Base-by-base conservation (phyloP, 1,284 basidiomycete species). In the Earliella scabrosa region DNA sequence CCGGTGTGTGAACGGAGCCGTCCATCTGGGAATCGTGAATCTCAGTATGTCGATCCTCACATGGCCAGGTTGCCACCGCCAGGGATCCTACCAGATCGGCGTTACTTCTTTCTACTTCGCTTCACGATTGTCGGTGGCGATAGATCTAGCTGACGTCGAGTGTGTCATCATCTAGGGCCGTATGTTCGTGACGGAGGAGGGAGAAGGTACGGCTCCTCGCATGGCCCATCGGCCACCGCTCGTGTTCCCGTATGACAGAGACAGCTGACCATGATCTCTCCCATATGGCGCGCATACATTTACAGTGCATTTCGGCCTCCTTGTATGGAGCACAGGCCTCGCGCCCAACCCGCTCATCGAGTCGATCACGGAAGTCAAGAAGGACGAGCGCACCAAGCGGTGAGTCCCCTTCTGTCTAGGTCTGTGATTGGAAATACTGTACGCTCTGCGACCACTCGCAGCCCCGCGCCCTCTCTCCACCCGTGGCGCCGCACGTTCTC, bases 281-380 rank as follows among this genome's bases (percentile, higher is more conserved):
- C 41, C 38, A 0, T 43, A 50, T n/a, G n/a, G n/a, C n/a, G n/a
- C n/a, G n/a, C n/a, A n/a, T n/a, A 11, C 31, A 31, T 40, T 26
- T 18, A 24, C 48, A 90, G 89, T 92, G 24, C 86, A 85, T 13
- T 92, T 88, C 68, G 93, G 93, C 14, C 75, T 95, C 35, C 80
- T 93, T 5, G 92, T 96, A 18, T 95, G 93, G 94, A 88, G 86
- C 63, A 94, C 93, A 4, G 92, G 92, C 2, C 77, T 95, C 8
- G 82, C 90, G 9, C 84, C 90, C 3, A 94, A 94, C 66, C 91
- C 92, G 8, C 75, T 95, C 39, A 80, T 95, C 45, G 72, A 81
- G 52, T 77, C 79, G 0, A 82, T 93, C 45, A 70, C 73, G 4
- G 85, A 82, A 48, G 75, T 88, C 0, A 72, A 81, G 65, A 90